These are phyloP conservation scores for Theobroma grandiflorum DNA, from an alignment of 441 rosid species.

Conservation along the genomic window DNA sequence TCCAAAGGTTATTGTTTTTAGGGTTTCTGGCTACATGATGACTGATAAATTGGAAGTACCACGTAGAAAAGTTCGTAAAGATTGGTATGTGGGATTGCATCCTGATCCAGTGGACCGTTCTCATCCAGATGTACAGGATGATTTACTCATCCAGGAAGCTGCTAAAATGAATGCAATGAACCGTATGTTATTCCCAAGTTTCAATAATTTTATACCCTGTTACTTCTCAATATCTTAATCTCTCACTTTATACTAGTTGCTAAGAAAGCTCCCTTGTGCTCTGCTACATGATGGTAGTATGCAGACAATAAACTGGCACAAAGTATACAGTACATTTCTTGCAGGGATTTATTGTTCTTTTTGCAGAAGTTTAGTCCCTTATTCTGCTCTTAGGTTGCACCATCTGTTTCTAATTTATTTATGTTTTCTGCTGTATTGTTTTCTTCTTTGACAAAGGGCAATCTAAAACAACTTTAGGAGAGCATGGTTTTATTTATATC, in stretches of 20 bases:
- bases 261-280: background rate
- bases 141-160: conserved; percentile 68
- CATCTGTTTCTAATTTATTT: too few species aligned
- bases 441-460: too few species aligned
- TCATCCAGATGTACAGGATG: conserved; percentile 91
- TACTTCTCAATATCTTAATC: conserved; percentile 14
- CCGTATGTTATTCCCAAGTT: conserved; percentile 57
- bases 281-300: background rate
- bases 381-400: background rate
- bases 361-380: background rate
- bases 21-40: conserved; percentile 98
- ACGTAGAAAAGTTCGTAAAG: conserved; percentile 84
- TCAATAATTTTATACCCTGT: conserved; percentile 9
- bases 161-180: conserved; percentile 48
- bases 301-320: background rate
- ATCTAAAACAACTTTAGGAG: background rate
- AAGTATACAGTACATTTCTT: background rate
- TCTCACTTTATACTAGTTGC: conserved; percentile 21
- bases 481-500: conserved; percentile 31
- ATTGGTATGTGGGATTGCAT: conserved; percentile 91
- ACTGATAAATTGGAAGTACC: conserved; percentile 92
- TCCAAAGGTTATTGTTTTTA: conserved; percentile 36
- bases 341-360: background rate
- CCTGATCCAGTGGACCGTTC: conserved; percentile 95
- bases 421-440: too few species aligned